These are phyloP conservation scores for Diatrype stigma DNA, from an alignment of 2,329 filamentous ascomycete genomes.

Conservation along the genomic window DNA sequence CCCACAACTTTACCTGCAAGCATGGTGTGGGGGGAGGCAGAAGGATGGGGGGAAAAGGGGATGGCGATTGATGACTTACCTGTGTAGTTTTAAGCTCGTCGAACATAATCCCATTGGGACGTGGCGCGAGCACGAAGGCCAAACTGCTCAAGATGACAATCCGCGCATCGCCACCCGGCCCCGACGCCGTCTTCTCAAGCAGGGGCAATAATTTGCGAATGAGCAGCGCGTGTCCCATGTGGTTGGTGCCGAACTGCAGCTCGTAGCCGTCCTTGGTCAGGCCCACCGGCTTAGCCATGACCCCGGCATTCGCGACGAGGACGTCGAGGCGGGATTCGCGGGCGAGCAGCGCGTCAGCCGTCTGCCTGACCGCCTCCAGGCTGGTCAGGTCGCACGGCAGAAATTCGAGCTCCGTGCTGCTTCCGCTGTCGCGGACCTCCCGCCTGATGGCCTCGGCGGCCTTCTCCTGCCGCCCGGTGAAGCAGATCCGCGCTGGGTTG, in stretches of 20 bases:
- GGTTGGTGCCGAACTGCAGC: conserved; percentile 41
- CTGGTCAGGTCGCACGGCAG: conserved; percentile 38
- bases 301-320: conserved; percentile 40
- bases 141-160: conserved; percentile 20
- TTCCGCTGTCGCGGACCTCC: no score
- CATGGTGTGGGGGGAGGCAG: no score
- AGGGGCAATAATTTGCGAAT: conserved; percentile 28
- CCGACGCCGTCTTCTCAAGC: conserved; percentile 18
- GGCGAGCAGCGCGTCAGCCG: conserved; percentile 27
- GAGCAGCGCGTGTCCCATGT: conserved; percentile 41
- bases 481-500: conserved; percentile 47
- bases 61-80: no score
- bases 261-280: conserved; percentile 41
- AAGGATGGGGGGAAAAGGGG: no score
- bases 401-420: conserved; percentile 24
- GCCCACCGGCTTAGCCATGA: conserved; percentile 32
- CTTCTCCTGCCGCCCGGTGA: conserved; percentile 45
- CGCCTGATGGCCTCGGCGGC: conserved; percentile 38
- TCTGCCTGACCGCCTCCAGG: conserved; percentile 32
- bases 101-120: conserved; percentile 18
- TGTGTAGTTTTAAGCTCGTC: conserved; percentile 20
- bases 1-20: no score
- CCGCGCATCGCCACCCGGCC: conserved; percentile 19
- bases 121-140: conserved; percentile 18
- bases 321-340: conserved; percentile 34